Conservation (phyloP, 139 green algal species). For the Coelastrella sp. region DNA sequence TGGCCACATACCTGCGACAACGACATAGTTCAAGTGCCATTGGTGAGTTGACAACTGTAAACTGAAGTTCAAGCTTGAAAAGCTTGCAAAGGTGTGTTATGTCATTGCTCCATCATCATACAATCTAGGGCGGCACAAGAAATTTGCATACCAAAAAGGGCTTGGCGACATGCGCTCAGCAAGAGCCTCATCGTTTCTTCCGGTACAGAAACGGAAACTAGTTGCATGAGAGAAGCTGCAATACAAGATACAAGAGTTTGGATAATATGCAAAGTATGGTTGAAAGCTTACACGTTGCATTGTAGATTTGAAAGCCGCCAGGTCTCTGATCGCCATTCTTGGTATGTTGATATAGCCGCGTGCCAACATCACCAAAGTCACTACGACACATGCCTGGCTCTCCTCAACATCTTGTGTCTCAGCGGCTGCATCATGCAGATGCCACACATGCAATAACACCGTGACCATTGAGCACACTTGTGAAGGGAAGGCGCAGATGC, state of each 20-base stretch:
- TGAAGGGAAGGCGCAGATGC: too few species aligned
- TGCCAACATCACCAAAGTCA: conserved; percentile 43
- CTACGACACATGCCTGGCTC: background rate
- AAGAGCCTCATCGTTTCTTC: too few species aligned
- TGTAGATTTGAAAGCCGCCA: background rate
- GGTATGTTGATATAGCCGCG: background rate
- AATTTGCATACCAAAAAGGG: too few species aligned
- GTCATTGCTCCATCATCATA: too few species aligned
- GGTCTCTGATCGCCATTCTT: background rate
- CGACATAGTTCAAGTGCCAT: too few species aligned
- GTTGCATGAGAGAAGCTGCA: background rate
- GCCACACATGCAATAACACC: too few species aligned
- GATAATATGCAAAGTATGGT: too few species aligned
- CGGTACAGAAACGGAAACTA: too few species aligned
- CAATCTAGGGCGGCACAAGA: too few species aligned
- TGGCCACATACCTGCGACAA: conserved; percentile 29
- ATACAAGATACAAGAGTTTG: background rate
- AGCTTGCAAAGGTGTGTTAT: too few species aligned
- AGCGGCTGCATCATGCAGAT: background rate
- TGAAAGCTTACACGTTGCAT: conserved; percentile 13
- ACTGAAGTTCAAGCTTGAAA: background rate
- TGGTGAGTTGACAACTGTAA: background rate
- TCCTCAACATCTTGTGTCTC: conserved; percentile 38
- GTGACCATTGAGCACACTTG: too few species aligned
- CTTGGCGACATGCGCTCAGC: too few species aligned